Evolutionary conservation across 1,139 yeast species (phyloP).

Genomic region (Lodderomyces jiufengensis): DNA sequence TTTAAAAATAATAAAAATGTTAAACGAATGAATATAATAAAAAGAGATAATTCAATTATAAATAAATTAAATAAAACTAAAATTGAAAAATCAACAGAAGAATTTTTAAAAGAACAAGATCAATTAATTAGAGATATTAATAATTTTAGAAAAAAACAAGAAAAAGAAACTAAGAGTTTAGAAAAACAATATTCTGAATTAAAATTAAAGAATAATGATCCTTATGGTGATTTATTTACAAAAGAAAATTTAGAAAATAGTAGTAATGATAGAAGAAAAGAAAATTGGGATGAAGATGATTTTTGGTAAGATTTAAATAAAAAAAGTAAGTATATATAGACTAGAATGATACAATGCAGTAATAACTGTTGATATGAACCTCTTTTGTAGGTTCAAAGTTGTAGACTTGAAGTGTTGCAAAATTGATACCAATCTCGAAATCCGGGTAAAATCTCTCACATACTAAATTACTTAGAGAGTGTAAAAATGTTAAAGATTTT

Average conservation of each 20-base stretch:
- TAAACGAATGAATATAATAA: constrained; percentile 51
- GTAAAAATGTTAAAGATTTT: too few species aligned
- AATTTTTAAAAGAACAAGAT: constrained; percentile 45
- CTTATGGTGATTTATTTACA: constrained; percentile 58
- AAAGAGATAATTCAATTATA: constrained; percentile 59
- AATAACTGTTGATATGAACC: too few species aligned
- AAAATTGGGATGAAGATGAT: constrained; percentile 65
- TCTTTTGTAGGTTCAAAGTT: too few species aligned
- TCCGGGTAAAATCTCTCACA: constrained; percentile 1
- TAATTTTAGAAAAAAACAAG: constrained; percentile 26
- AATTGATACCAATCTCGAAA: too few species aligned
- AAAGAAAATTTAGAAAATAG: constrained; percentile 45
- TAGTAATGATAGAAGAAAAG: constrained; percentile 52
- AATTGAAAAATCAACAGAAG: constrained; percentile 43
- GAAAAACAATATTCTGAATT: constrained; percentile 19
- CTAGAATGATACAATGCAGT: not conserved
- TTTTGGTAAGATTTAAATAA: constrained; percentile 38
- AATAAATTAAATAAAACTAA: constrained; percentile 69
- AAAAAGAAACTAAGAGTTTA: constrained; percentile 3
- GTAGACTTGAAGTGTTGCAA: not conserved
- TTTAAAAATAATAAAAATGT: constrained; percentile 57
- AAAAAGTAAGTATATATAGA: not conserved
- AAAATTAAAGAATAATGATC: constrained; percentile 36
- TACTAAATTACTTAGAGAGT: too few species aligned
- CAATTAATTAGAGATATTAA: constrained; percentile 35